Conservation (phyloP, 2,329 filamentous ascomycete genomes). For the Iodosphaeria phyllophila region DNA sequence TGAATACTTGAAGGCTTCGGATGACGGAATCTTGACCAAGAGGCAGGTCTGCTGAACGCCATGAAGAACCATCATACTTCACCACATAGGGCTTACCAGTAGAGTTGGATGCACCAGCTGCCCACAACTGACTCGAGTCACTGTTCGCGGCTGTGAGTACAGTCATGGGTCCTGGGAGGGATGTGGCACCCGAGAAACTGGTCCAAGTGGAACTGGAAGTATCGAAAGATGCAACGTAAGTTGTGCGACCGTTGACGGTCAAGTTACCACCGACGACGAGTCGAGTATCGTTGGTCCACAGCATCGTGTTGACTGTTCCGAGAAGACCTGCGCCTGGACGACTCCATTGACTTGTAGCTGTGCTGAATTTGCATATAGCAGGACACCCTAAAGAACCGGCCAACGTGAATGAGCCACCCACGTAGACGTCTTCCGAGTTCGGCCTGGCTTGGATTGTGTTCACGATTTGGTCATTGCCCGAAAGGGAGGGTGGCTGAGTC, state of each 20-base stretch:
- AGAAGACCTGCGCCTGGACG: conserved; percentile 53
- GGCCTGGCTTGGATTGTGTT: conserved; percentile 59
- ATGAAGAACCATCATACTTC: conserved; percentile 60
- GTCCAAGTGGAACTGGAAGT: conserved; percentile 48
- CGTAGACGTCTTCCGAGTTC: conserved; percentile 55
- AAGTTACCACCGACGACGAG: conserved; percentile 67
- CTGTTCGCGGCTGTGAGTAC: conserved; percentile 57
- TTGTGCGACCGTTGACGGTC: conserved; percentile 41
- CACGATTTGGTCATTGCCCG: conserved; percentile 52
- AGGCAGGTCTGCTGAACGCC: conserved; percentile 43
- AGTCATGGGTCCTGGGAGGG: conserved; percentile 64
- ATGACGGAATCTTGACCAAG: conserved; percentile 51
- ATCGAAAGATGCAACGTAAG: conserved; percentile 57
- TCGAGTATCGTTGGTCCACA: conserved; percentile 55
- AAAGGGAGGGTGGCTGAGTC: conserved; percentile 57
- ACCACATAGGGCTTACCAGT: conserved; percentile 60
- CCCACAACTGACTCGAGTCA: conserved; percentile 62
- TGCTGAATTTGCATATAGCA: conserved; percentile 64
- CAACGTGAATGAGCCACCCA: conserved; percentile 68
- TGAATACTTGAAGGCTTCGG: conserved; percentile 66
- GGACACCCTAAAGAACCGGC: conserved; percentile 73
- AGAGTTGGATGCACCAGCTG: conserved; percentile 45
- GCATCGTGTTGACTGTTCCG: conserved; percentile 52
- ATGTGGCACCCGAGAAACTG: conserved; percentile 37
- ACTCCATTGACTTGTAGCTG: conserved; percentile 55